A percentile compares a stretch with the other conserved stretches of the same genome.
Conservation (phyloP, 2,329 filamentous ascomycete genomes). For the Onygenales sp. region DNA sequence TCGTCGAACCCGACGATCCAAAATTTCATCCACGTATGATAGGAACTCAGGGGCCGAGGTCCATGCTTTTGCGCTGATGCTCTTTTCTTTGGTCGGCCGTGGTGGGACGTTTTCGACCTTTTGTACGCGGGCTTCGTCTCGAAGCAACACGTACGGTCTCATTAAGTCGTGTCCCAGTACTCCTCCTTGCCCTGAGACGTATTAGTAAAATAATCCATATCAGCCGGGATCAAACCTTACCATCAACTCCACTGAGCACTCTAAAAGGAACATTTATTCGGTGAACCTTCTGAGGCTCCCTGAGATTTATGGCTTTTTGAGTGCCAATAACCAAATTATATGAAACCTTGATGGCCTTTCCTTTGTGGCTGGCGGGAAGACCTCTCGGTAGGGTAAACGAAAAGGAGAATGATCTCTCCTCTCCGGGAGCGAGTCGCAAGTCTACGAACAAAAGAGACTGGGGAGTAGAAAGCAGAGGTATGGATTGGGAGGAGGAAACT, state of each 20-base stretch:
- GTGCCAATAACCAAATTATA: constrained; percentile 90
- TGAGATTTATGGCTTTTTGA: constrained; percentile 68
- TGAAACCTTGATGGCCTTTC: constrained; percentile 85
- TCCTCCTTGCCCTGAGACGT: constrained; percentile 55
- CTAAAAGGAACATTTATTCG: constrained; percentile 91
- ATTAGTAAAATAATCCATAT: constrained; percentile 12
- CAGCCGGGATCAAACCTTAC: constrained; percentile 24
- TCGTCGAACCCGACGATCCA: constrained; percentile 47
- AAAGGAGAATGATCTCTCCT: constrained; percentile 82
- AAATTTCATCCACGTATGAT: constrained; percentile 65
- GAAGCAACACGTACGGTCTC: constrained; percentile 82
- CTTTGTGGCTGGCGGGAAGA: constrained; percentile 81
- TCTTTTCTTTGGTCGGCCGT: constrained; percentile 32
- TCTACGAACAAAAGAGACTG: constrained; percentile 96
- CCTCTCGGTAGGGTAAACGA: constrained; percentile 77
- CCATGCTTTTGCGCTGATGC: constrained; percentile 34
- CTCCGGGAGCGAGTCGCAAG: constrained; percentile 73
- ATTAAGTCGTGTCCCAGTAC: constrained; percentile 90
- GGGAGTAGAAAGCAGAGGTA: constrained; percentile 87
- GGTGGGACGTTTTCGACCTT: constrained; percentile 32
- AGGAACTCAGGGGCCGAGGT: constrained; percentile 57
- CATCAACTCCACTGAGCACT: constrained; percentile 85
- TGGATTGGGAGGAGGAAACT: constrained; percentile 71
- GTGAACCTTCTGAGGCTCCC: constrained; percentile 69
- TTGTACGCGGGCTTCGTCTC: constrained; percentile 65